Base-by-base conservation (phyloP, 176 grass and related monocot genomes). In the Juncus inflexus region DNA sequence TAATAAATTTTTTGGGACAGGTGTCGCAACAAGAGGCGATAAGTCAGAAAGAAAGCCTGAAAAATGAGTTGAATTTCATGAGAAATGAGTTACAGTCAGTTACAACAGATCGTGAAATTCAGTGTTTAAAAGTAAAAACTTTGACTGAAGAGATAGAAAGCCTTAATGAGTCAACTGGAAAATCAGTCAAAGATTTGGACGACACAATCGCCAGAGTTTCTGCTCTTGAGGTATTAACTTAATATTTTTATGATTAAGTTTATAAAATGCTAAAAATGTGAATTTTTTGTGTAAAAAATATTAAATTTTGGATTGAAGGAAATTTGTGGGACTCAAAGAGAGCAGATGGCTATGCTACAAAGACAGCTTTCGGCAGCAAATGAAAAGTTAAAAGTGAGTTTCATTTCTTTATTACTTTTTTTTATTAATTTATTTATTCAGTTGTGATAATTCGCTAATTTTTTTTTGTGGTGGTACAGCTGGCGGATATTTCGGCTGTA, bases 11-110 rank as follows among this genome's bases (percentile, higher is more conserved):
- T 70, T 19, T 55, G 41, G 55, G 72, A 42, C 73, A 94, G 83
- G 70, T 50, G 40, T 99, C 95, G 67, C 89, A 99, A 36, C 81
- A 85, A 86, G 89, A 94, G 12, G 83, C 89, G 12, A 77, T 90
- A 12, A 84, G 72, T 55, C 68, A 80, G 61, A 90, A 89, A 58
- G 95, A 99, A 67, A 84, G 81, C 51, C 74, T 92, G 35, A 86
- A 12, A 2, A 90, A 86, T 69, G 90, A 95, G 78, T 58, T 83
- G 15, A 80, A 83, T 7, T 81, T 75, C 40, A 81, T 95, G 42
- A 78, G 89, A 77, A 70, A 50, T 52, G 85, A 99, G 47, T 51
- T 99, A 51, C 77, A 85, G 3, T 83, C 83, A 78, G 56, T 89
- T 59, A 90, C 83, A 81, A 85, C 83, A 69, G 95, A 83, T 3